Conservation (phyloP, 345 rosid genomes). For the Lenwebbia sp. region DNA sequence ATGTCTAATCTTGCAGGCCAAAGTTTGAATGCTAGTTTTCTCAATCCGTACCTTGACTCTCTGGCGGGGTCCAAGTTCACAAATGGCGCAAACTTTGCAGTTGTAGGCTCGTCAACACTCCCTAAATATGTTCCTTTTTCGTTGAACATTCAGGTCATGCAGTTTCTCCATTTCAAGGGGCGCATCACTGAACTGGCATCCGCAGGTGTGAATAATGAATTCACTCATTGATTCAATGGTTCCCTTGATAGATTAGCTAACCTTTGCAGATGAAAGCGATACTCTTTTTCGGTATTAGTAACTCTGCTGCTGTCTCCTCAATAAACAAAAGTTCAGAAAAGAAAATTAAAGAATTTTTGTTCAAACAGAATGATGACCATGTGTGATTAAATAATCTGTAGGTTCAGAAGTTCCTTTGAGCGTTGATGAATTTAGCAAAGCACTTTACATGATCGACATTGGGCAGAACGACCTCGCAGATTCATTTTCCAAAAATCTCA, state of each 20-base stretch:
- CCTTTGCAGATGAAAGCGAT: neutral
- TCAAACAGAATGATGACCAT: neutral
- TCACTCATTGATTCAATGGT: neutral
- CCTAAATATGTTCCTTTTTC: conserved; percentile 70
- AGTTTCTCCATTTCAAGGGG: conserved; percentile 72
- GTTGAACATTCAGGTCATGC: conserved; percentile 73
- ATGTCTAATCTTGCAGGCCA: conserved; percentile 43
- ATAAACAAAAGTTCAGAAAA: neutral
- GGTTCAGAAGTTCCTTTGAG: conserved; percentile 30
- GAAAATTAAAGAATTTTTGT: neutral
- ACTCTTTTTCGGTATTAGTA: neutral
- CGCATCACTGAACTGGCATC: conserved; percentile 46
- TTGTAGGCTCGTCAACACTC: conserved; percentile 73
- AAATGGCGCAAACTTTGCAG: conserved; percentile 68
- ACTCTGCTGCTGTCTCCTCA: neutral
- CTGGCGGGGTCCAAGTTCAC: conserved; percentile 44
- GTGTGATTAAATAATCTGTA: neutral
- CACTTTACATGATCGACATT: conserved; percentile 75
- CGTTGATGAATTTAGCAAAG: conserved; percentile 43
- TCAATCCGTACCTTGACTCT: conserved; percentile 69
- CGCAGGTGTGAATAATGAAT: conserved; percentile 12
- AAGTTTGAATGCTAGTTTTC: conserved; percentile 55
- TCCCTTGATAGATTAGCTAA: neutral
- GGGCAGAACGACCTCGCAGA: conserved; percentile 80
- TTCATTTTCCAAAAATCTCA: conserved; percentile 50